Conservation (phyloP, 164 flowering plant species). For the Liriodendron chinense region DNA sequence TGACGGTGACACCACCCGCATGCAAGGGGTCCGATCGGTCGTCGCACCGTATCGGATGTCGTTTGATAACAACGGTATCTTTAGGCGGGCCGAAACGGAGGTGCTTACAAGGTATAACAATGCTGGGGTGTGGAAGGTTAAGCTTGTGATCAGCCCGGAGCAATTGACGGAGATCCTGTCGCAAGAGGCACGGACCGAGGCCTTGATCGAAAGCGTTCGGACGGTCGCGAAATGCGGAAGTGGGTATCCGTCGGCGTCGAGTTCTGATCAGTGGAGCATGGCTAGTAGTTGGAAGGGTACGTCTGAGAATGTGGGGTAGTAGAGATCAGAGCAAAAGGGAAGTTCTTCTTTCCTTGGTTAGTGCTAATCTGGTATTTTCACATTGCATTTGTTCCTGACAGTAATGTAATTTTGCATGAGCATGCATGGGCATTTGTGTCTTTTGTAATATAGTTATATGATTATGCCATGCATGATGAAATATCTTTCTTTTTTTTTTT, state of each 20-base stretch:
- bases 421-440: too few species aligned
- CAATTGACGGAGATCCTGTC: slow-evolving; percentile 69
- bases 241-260: slow-evolving; percentile 33
- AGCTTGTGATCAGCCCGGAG: slow-evolving; percentile 73
- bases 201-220: slow-evolving; percentile 72
- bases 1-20: not conserved
- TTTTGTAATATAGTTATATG: too few species aligned
- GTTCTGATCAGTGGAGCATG: slow-evolving; percentile 72
- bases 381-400: too few species aligned
- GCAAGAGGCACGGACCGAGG: slow-evolving; percentile 56
- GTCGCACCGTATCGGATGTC: slow-evolving; percentile 77
- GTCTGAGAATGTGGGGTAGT: slow-evolving; percentile 29
- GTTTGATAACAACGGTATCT: slow-evolving; percentile 42
- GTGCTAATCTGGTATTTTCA: too few species aligned
- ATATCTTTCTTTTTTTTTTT: too few species aligned
- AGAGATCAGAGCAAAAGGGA: not conserved
- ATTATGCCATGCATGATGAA: too few species aligned
- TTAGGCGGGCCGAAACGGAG: slow-evolving; percentile 45
- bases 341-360: not conserved
- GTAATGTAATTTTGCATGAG: too few species aligned
- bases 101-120: slow-evolving; percentile 27
- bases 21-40: not conserved
- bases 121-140: slow-evolving; percentile 83
- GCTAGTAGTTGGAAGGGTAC: slow-evolving; percentile 58
- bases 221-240: slow-evolving; percentile 79